phyloP scores from a whole-genome alignment of 2,329 filamentous ascomycete species.

The Pseudopyricularia cyperi region DNA sequence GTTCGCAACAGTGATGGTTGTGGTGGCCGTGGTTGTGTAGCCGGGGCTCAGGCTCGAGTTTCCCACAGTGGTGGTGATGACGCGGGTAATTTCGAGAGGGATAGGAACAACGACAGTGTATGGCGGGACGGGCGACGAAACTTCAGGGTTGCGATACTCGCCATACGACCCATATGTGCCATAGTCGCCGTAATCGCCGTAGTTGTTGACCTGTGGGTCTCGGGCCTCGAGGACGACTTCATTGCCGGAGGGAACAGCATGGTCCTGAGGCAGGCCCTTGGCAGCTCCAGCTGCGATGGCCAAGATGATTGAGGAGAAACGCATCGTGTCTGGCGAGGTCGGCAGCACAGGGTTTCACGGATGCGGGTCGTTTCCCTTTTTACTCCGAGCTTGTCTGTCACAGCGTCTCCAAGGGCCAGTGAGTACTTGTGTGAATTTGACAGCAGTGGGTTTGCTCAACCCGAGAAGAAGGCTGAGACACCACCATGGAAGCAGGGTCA shows the following conservation, averaged over 20 bases:
- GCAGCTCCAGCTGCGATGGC: neutral
- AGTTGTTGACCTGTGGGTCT: neutral
- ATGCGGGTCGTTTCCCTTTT: neutral
- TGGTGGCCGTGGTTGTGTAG: neutral
- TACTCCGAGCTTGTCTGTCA: neutral
- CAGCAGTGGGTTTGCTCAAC: neutral
- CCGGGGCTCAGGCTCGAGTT: neutral
- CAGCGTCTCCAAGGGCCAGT: neutral
- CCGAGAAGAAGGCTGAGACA: no score
- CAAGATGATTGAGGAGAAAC: neutral
- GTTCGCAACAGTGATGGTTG: constrained; percentile 1
- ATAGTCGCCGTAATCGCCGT: constrained; percentile 1
- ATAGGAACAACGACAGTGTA: neutral
- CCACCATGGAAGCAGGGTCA: no score
- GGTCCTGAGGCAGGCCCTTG: neutral
- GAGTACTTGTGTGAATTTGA: no score
- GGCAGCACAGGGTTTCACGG: neutral
- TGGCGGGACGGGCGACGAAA: neutral
- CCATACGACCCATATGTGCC: constrained; percentile 1
- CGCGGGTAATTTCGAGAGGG: neutral
- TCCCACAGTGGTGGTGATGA: neutral
- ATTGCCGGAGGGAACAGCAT: neutral
- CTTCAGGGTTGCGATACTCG: neutral
- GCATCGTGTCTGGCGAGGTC: neutral
- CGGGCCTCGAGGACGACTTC: neutral